Evolutionary conservation across 768 basidiomycete genomes (phyloP).

Genomic region (Lactifluus subvellereus): DNA sequence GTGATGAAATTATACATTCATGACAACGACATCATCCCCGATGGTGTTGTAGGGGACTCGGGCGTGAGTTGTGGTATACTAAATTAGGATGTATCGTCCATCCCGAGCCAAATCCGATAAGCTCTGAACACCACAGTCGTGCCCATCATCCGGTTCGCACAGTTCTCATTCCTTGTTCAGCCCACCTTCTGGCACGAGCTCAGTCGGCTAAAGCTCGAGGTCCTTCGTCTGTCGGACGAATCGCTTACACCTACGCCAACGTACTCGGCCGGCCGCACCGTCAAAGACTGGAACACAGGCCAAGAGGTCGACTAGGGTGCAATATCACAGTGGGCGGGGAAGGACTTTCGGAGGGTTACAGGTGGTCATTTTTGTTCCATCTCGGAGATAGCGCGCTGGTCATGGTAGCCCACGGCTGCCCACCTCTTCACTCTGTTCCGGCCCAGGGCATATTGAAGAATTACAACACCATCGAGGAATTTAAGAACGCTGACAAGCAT

Average conservation of each 20-base stretch:
- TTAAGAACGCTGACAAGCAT: conserved; percentile 84
- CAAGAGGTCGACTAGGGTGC: conserved; percentile 68
- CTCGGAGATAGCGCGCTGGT: not conserved
- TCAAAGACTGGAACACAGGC: conserved; percentile 74
- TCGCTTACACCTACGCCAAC: conserved; percentile 56
- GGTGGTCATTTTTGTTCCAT: conserved; percentile 20
- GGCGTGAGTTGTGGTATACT: too few species aligned
- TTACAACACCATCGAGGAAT: conserved; percentile 96
- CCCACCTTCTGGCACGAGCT: conserved; percentile 93
- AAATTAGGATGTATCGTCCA: too few species aligned
- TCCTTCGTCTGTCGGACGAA: conserved; percentile 74
- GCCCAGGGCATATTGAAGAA: conserved; percentile 78
- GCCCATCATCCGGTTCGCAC: conserved; percentile 75
- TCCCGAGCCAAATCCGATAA: conserved; percentile 1
- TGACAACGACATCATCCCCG: too few species aligned
- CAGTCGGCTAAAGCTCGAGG: conserved; percentile 84
- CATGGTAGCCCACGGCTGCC: conserved; percentile 37
- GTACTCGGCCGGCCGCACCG: conserved; percentile 63
- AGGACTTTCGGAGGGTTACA: conserved; percentile 47
- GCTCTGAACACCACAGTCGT: conserved; percentile 31
- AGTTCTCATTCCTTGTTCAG: conserved; percentile 81
- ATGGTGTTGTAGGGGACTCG: too few species aligned
- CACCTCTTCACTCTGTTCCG: conserved; percentile 43
- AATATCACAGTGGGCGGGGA: conserved; percentile 60
- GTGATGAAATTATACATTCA: too few species aligned